Evolutionary conservation across 495 filamentous ascomycete species (phyloP).

Genomic region (Cercophora newfieldiana): DNA sequence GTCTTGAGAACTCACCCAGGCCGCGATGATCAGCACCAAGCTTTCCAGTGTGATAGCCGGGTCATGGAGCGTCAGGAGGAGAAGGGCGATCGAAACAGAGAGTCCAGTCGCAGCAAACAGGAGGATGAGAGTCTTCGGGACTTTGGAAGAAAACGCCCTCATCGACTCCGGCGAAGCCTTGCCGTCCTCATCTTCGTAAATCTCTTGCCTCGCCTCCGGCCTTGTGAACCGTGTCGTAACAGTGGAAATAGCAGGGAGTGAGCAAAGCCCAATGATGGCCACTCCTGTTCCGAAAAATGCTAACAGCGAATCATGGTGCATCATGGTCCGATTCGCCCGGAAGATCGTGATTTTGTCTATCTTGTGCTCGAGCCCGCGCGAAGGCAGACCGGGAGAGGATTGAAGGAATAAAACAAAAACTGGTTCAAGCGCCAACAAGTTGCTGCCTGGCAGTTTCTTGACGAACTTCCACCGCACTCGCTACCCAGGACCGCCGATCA

Average conservation of each 20-base stretch:
- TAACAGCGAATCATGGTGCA: constrained; percentile 33
- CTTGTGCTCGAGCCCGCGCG: neutral
- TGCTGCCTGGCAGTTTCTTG: neutral
- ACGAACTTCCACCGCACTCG: neutral
- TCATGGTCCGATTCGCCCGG: constrained; percentile 20
- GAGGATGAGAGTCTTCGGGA: constrained; percentile 49
- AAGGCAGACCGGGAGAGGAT: neutral
- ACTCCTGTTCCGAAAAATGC: constrained; percentile 37
- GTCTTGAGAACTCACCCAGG: constrained; percentile 46
- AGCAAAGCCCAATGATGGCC: constrained; percentile 37
- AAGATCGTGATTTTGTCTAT: neutral
- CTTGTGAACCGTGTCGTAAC: constrained; percentile 30
- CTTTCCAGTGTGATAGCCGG: constrained; percentile 34
- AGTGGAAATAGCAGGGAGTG: constrained; percentile 38
- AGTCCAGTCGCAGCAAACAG: constrained; percentile 48
- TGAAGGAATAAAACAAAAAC: neutral
- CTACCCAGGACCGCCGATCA: neutral
- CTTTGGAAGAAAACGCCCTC: constrained; percentile 51
- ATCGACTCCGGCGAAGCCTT: constrained; percentile 57
- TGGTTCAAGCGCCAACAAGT: neutral
- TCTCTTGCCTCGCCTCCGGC: constrained; percentile 35
- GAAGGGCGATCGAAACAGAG: constrained; percentile 43
- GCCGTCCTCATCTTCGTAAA: constrained; percentile 66
- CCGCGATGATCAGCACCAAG: constrained; percentile 40
- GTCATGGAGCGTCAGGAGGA: constrained; percentile 41